Evolutionary conservation across 2,329 filamentous ascomycete species (phyloP).

Genomic region (Purpureocillium takamizusanense): DNA sequence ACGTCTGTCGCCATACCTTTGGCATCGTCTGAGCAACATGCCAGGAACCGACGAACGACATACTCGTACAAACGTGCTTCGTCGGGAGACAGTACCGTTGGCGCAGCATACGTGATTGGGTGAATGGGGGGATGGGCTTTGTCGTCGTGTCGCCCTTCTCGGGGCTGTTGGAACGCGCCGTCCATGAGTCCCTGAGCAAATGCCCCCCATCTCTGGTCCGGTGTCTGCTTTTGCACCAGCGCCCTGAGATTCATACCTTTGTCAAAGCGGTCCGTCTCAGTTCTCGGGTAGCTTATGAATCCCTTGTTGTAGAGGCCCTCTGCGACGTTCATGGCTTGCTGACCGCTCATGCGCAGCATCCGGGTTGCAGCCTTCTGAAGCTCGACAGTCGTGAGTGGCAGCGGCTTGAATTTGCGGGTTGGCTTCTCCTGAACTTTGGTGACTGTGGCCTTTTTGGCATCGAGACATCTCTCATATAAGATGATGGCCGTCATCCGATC

Average conservation of each 20-base stretch:
- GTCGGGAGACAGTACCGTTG: conserved; percentile 51
- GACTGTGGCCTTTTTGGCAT: conserved; percentile 68
- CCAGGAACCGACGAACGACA: conserved; percentile 81
- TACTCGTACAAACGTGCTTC: conserved; percentile 86
- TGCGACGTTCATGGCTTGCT: conserved; percentile 80
- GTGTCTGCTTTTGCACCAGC: conserved; percentile 75
- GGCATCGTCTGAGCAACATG: conserved; percentile 92
- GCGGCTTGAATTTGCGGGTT: conserved; percentile 85
- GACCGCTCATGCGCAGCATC: conserved; percentile 83
- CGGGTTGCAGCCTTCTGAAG: conserved; percentile 90
- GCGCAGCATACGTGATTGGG: conserved; percentile 75
- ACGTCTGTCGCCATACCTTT: conserved; percentile 79
- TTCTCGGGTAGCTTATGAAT: conserved; percentile 95
- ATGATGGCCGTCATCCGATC: conserved; percentile 75
- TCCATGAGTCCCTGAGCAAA: conserved; percentile 70
- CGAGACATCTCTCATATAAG: conserved; percentile 77
- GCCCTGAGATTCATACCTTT: conserved; percentile 74
- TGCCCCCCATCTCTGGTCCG: conserved; percentile 66
- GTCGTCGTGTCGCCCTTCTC: conserved; percentile 81
- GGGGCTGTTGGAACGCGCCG: conserved; percentile 72
- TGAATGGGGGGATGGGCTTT: conserved; percentile 97
- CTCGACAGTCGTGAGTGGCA: conserved; percentile 92
- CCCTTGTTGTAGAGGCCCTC: conserved; percentile 87
- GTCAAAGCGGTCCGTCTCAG: conserved; percentile 94
- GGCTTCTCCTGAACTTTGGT: conserved; percentile 83